Evolutionary conservation across 2,329 filamentous ascomycete genomes (phyloP).

Genomic region (Trichoderma sp.): DNA sequence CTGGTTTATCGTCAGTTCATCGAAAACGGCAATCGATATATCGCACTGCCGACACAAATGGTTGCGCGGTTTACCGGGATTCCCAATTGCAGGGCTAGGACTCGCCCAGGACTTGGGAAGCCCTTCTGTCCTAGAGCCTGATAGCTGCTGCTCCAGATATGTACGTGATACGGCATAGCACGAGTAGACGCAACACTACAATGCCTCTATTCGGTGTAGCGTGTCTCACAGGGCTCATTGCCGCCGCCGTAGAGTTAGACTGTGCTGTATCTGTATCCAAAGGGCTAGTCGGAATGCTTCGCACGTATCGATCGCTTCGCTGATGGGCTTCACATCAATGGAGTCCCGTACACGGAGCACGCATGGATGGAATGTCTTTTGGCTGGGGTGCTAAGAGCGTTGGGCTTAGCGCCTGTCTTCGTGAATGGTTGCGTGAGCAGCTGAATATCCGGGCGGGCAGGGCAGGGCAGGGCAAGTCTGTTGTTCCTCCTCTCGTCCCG

Average conservation of each 20-base stretch:
- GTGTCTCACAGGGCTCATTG: neutral
- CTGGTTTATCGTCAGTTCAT: neutral
- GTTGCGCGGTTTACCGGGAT: neutral
- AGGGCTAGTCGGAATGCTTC: neutral
- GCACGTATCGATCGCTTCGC: neutral
- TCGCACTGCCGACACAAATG: neutral
- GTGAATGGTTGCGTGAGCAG: conserved; percentile 3
- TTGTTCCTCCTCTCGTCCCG: neutral
- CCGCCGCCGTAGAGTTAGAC: neutral
- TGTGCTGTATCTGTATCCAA: neutral
- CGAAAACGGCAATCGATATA: neutral
- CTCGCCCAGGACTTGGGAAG: neutral
- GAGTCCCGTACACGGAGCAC: neutral
- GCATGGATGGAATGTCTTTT: neutral
- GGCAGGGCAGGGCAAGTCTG: neutral
- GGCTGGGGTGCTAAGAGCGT: neutral
- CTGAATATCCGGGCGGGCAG: neutral
- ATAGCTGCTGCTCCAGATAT: neutral
- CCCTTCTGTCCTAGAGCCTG: neutral
- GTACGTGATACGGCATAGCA: neutral
- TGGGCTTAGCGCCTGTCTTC: neutral
- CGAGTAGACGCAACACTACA: neutral
- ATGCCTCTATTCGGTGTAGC: conserved; percentile 10
- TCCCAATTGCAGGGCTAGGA: neutral
- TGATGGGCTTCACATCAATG: neutral